Evolutionary conservation across 2,329 filamentous ascomycete species (phyloP), one percentile per base, ranked within the genome.

Genomic region (Hypoxylon sp.): DNA sequence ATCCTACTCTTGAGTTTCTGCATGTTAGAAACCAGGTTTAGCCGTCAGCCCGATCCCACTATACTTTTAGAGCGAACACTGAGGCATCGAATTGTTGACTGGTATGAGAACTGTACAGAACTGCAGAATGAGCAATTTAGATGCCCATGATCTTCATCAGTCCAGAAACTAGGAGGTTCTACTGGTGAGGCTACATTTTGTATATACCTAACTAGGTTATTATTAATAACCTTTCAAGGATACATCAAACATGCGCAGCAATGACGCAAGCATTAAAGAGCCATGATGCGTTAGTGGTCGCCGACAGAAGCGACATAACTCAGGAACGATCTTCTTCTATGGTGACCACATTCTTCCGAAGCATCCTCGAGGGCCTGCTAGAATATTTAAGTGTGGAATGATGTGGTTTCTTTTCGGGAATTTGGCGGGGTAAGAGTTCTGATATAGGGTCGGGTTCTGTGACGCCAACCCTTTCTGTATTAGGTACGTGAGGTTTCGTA

Each of bases 1-100:
- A 51, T 30, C 8, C 33, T 51, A 11, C 6, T 33, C 27, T 33
- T 51, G n/a, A 51, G 30, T 20, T 33, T 51, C 25, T 51, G 49
- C 49, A 35, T 51, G 13, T 35, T 33, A 37, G 13, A 11, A 14
- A 13, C 33, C 13, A 13, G 33, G 13, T 3, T 5, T 14, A 37
- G 11, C 4, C 3, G 33, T 13, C 11, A 37, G 2, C 11, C 31
- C 6, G 2, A 33, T 33, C 13, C 11, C 40, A 10, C 17, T 8
- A 7, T 20, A 6, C 1, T 10, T 20, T 3, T 20, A 44, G 3
- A 10, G 7, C 37, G 37, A n/a, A 17, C 2, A 37, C 2, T 42
- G n/a, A 42, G n/a, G 13, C 14, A 17, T 8, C 6, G 6, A 8
- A 7, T 14, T 37, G 10, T 37, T 27, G 33, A 37, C 20, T 1